These are phyloP conservation scores for Mycena floridula DNA, from an alignment of 768 basidiomycete genomes.

Conservation along the genomic window DNA sequence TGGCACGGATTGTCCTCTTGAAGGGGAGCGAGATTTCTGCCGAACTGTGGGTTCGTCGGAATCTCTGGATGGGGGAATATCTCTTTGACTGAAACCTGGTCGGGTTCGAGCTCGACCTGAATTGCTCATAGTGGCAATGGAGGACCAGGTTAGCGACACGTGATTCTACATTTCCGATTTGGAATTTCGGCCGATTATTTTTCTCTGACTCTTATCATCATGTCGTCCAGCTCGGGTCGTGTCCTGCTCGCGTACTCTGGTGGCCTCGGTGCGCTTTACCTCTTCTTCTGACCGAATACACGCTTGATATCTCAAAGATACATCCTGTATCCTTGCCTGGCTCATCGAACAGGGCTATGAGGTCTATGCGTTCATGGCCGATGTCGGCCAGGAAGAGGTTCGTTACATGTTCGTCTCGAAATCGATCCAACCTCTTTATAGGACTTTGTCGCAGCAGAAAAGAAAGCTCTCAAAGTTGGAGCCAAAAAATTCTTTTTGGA, in stretches of 20 bases:
- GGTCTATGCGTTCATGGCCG: slow-evolving; percentile 95
- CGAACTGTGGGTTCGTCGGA: no score
- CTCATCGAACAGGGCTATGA: slow-evolving; percentile 98
- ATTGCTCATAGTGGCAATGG: no score
- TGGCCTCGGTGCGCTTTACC: slow-evolving; percentile 71
- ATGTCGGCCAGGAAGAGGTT: slow-evolving; percentile 90
- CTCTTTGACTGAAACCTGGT: no score
- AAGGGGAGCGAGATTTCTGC: no score
- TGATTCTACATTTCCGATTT: no score
- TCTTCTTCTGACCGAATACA: neutral
- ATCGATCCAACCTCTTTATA: slow-evolving; percentile 21
- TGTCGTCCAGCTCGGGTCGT: slow-evolving; percentile 62
- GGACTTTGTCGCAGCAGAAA: slow-evolving; percentile 91
- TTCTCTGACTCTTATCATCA: no score
- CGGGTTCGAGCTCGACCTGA: no score
- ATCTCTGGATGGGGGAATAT: no score
- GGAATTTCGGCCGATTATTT: no score
- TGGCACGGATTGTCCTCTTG: no score
- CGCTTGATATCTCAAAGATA: slow-evolving; percentile 49
- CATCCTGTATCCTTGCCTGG: slow-evolving; percentile 99
- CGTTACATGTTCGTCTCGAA: slow-evolving; percentile 3
- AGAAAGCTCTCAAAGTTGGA: slow-evolving; percentile 85
- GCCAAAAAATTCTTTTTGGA: slow-evolving; percentile 95
- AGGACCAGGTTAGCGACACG: no score
- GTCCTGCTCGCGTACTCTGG: slow-evolving; percentile 98